These are phyloP conservation scores for Cordia subcordata DNA, from an alignment of 257 asterid genomes.

Conservation along the genomic window DNA sequence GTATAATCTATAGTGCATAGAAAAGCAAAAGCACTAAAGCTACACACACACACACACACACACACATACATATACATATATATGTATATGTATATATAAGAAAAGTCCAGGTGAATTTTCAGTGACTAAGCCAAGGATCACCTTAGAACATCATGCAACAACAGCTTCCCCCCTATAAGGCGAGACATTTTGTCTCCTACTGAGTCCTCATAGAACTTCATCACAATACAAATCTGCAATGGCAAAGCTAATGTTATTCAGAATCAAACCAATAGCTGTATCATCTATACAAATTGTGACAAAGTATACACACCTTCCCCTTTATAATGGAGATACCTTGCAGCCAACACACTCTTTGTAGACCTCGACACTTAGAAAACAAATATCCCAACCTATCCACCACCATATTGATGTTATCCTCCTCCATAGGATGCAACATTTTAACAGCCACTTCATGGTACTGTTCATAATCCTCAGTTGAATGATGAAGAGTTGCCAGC, in stretches of 20 bases:
- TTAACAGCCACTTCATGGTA: conserved; percentile 85
- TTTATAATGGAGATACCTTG: conserved; percentile 61
- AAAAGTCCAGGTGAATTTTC: neutral
- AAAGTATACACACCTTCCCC: conserved; percentile 51
- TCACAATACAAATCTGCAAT: conserved; percentile 71
- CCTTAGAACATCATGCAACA: conserved; percentile 75
- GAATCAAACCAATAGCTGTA: neutral
- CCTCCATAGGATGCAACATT: conserved; percentile 64
- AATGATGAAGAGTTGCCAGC: conserved; percentile 70
- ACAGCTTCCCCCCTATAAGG: conserved; percentile 63
- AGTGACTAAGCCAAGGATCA: conserved; percentile 18
- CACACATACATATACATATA: no score
- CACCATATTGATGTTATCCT: conserved; percentile 39
- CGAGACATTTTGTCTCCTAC: conserved; percentile 75
- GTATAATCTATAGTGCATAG: neutral
- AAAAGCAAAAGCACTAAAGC: neutral
- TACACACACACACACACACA: no score
- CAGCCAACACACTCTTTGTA: conserved; percentile 54
- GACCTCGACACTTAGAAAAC: conserved; percentile 49
- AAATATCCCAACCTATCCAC: conserved; percentile 47
- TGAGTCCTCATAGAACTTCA: conserved; percentile 83
- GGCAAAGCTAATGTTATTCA: conserved; percentile 19
- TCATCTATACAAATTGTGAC: neutral
- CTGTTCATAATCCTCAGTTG: conserved; percentile 54
- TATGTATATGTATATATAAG: neutral